These are phyloP conservation scores for Fusarium nodosum DNA, from an alignment of 2,329 filamentous ascomycete species.

Conservation along the genomic window DNA sequence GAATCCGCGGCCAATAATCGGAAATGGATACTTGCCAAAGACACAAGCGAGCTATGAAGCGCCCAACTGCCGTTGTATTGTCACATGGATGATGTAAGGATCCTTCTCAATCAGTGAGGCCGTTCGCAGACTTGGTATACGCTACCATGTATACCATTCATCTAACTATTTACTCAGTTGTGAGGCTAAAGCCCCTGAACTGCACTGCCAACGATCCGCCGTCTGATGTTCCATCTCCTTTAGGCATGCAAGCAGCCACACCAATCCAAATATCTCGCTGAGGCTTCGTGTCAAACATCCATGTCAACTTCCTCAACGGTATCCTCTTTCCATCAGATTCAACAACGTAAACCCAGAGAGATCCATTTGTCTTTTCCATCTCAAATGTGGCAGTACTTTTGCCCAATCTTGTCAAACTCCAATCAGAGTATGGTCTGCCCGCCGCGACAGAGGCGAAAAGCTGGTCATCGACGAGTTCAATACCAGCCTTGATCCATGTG, in stretches of 20 bases:
- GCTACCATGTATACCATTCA: not conserved
- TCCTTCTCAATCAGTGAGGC: no score
- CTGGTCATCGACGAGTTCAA: not conserved
- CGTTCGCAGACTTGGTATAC: not conserved
- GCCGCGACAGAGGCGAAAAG: not conserved
- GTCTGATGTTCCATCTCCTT: not conserved
- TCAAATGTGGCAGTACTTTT: not conserved
- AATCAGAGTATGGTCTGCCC: not conserved
- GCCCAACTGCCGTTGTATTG: not conserved
- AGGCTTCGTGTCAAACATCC: conserved; percentile 2
- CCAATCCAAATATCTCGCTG: conserved; percentile 2
- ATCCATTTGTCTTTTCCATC: not conserved
- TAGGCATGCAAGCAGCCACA: conserved; percentile 13
- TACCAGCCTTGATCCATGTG: conserved; percentile 15
- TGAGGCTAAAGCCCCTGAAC: not conserved
- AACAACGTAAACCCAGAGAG: conserved; percentile 1
- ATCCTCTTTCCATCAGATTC: not conserved
- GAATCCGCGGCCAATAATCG: not conserved
- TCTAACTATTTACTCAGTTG: not conserved
- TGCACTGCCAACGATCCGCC: not conserved
- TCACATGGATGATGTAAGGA: not conserved
- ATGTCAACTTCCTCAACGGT: conserved; percentile 13
- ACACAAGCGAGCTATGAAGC: not conserved
- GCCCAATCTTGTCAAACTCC: not conserved
- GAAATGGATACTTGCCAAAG: not conserved